Base-by-base conservation (phyloP, 2,329 filamentous ascomycete species). In the Neopestalotiopsis clavispora region DNA sequence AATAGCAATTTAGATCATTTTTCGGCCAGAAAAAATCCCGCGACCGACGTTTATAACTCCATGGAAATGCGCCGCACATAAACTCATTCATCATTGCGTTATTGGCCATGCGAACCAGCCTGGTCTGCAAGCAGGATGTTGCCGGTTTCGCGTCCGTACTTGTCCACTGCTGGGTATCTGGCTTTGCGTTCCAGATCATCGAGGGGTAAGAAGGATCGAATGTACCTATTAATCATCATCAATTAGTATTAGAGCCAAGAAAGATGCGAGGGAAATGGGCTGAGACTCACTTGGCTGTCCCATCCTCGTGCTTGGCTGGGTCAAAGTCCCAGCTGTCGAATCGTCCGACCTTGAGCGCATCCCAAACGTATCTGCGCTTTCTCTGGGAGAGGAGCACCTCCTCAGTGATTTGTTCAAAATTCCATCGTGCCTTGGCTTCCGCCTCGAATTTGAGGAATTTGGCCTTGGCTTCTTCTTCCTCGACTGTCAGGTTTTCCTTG, bases 271-370 rank as follows among this genome's bases (percentile, higher is more conserved):
- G n/a, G 17, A 38, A 42, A 28, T 5, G 60, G 58, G 52, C 12
- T 40, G 49, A 10, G 17, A 81, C 86, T 80, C 82, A 90, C 85
- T 91, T 92, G 72, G 89, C 84, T 62, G 86, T 83, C 32, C 91
- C 92, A 75, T 93, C 89, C 72, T 93, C 90, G 3, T 86, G 69
- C 13, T 49, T 34, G 13, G 69, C 82, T 0, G 94, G 94, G 81
- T 95, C 88, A 81, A 92, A 92, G 80, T 98, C 95, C 95, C 95
- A 98, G 77, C 90, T 88, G 52, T 92, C 92, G 74, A 93, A 94
- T 45, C 84, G 84, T 67, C 94, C 95, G 79, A 91, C 82, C 78
- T 90, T 92, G 72, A 98, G 85, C 0, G 95, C 93, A 56, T 88
- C 88, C 91, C 94, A 97, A 32, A 94, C 92, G 9, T 97, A 82